Conservation (phyloP, 495 filamentous ascomycete species). For the Aspergillus coremiiformis region DNA sequence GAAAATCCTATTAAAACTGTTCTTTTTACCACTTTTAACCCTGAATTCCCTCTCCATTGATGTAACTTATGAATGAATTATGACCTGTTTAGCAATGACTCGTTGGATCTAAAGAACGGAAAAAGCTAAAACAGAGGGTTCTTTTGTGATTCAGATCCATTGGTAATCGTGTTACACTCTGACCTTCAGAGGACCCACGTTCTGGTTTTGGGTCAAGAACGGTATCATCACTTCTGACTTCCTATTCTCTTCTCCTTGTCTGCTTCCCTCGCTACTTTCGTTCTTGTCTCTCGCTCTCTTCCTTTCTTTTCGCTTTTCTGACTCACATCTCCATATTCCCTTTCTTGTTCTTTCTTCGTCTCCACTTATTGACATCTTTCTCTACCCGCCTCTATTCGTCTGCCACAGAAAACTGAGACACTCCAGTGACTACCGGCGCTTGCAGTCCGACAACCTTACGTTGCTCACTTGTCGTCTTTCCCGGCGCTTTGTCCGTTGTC, state of each 20-base stretch:
- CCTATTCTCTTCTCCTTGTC: background rate
- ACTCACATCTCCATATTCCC: conserved; percentile 1
- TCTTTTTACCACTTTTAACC: no score
- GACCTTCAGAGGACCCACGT: background rate
- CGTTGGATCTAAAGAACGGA: background rate
- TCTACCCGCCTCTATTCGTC: background rate
- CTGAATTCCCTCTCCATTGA: background rate
- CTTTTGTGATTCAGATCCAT: background rate
- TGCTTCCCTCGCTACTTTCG: conserved; percentile 1
- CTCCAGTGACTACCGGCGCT: conserved; percentile 18
- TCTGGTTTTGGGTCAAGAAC: background rate
- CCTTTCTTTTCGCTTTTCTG: conserved; percentile 4
- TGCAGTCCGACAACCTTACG: conserved; percentile 9
- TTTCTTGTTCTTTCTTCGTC: conserved; percentile 5
- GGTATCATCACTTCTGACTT: background rate
- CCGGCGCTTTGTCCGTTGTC: conserved; percentile 4
- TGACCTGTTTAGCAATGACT: background rate
- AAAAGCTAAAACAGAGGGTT: background rate
- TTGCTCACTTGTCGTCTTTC: conserved; percentile 4
- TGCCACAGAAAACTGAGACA: conserved; percentile 7
- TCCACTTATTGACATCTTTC: conserved; percentile 6
- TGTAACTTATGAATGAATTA: background rate
- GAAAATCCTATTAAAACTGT: background rate
- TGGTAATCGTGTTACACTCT: conserved; percentile 3
- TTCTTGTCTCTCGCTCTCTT: conserved; percentile 2